Evolutionary conservation across 192 early-diverging fungal genomes (phyloP).

Genomic region (Backusella morwellensis): DNA sequence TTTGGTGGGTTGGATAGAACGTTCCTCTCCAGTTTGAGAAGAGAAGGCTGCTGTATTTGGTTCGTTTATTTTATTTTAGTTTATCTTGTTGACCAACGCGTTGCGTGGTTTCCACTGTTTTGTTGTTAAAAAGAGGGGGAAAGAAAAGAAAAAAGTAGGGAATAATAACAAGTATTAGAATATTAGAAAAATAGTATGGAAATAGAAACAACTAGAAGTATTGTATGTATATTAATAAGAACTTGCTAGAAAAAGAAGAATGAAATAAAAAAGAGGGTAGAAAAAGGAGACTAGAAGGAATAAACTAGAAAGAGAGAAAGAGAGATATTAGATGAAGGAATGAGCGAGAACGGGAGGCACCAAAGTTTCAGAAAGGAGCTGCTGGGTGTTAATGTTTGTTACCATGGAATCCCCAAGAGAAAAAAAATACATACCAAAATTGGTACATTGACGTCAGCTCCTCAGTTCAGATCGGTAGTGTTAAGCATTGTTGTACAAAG

Average conservation of each 20-base stretch:
- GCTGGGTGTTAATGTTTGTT: conserved; percentile 3
- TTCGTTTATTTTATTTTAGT: conserved; percentile 12
- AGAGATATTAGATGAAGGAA: neutral
- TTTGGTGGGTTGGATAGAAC: neutral
- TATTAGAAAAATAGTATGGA: neutral
- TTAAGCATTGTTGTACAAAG: neutral
- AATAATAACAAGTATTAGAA: neutral
- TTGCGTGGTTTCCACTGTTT: neutral
- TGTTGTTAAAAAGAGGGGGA: neutral
- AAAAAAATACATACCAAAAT: conserved; percentile 2
- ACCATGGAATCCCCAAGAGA: neutral
- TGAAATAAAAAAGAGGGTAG: neutral
- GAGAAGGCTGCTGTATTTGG: neutral
- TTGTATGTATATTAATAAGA: neutral
- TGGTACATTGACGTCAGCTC: conserved; percentile 3
- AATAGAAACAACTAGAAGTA: neutral
- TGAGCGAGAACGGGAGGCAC: neutral
- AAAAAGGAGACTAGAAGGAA: neutral
- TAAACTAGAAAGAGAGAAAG: neutral
- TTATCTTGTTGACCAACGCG: conserved; percentile 4
- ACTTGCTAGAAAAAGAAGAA: neutral
- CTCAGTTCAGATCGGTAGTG: neutral
- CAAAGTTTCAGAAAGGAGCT: conserved; percentile 3
- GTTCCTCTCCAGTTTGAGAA: conserved; percentile 3
- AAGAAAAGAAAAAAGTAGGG: neutral